Evolutionary conservation across 1,284 basidiomycete species (phyloP).

Genomic region (Tylopilus microsporus): DNA sequence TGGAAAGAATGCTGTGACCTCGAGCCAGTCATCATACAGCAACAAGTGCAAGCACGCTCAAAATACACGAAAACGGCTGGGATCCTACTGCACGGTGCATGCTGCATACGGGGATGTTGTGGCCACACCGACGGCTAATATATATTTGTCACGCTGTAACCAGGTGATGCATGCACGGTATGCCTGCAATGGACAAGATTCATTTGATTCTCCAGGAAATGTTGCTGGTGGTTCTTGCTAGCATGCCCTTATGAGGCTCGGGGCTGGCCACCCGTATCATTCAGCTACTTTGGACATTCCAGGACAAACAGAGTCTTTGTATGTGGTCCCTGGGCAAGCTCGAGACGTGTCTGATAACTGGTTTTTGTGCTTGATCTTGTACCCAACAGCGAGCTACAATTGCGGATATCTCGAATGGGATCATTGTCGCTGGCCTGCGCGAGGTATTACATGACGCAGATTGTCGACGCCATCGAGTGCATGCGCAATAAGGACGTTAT

Average conservation of each 20-base stretch:
- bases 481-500: slow-evolving; percentile 87
- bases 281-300: slow-evolving; percentile 76
- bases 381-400: slow-evolving; percentile 85
- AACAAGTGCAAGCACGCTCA: slow-evolving; percentile 21
- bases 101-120: not conserved
- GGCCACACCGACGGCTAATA: not conserved
- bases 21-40: slow-evolving; percentile 8
- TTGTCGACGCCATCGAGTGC: slow-evolving; percentile 82
- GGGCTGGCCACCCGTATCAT: slow-evolving; percentile 74
- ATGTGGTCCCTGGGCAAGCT: not conserved
- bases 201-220: slow-evolving; percentile 68
- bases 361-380: slow-evolving; percentile 90
- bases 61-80: slow-evolving; percentile 40
- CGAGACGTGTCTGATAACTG: slow-evolving; percentile 31
- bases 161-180: slow-evolving; percentile 62
- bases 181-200: slow-evolving; percentile 56
- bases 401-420: slow-evolving; percentile 71
- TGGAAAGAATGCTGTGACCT: slow-evolving; percentile 19
- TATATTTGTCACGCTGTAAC: slow-evolving; percentile 10
- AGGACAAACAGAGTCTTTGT: slow-evolving; percentile 83
- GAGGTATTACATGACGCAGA: slow-evolving; percentile 81
- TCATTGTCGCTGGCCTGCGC: slow-evolving; percentile 77
- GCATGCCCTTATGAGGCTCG: slow-evolving; percentile 57
- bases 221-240: slow-evolving; percentile 48
- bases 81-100: slow-evolving; percentile 73